Conservation (phyloP, 1,284 basidiomycete species). For the Trichosporon sp. region DNA sequence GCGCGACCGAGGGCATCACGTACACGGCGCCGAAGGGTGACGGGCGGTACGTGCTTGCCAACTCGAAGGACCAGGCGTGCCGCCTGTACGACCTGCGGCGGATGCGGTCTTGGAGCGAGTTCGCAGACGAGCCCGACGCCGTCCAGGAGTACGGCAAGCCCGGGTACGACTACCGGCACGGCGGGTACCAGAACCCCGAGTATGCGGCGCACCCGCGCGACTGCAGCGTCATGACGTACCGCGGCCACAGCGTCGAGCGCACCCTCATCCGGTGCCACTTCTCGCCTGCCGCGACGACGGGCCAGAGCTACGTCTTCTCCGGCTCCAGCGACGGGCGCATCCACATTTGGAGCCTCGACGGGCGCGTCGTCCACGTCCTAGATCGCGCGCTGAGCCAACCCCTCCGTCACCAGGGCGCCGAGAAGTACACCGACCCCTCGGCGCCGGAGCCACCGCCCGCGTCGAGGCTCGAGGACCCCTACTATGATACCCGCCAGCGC, state of each 20-base stretch:
- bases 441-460: conserved; percentile 34
- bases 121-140: conserved; percentile 56
- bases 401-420: conserved; percentile 53
- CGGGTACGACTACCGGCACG: conserved; percentile 71
- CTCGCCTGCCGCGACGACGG: conserved; percentile 84
- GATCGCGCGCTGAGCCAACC: conserved; percentile 74
- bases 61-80: conserved; percentile 92
- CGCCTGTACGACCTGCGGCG: conserved; percentile 92
- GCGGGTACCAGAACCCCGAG: conserved; percentile 50
- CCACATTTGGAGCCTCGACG: conserved; percentile 93
- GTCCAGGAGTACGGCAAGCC: conserved; percentile 58
- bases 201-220: conserved; percentile 67
- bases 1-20: conserved; percentile 92
- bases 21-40: conserved; percentile 82
- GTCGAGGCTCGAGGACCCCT: conserved; percentile 39
- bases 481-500: conserved; percentile 21
- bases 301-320: conserved; percentile 87
- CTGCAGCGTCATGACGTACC: conserved; percentile 91
- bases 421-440: conserved; percentile 42
- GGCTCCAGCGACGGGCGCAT: conserved; percentile 54
- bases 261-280: conserved; percentile 96
- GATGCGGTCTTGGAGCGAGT: conserved; percentile 73
- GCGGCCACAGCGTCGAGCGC: conserved; percentile 84
- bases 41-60: conserved; percentile 92
- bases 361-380: conserved; percentile 59